Evolutionary conservation across 306 rosid species (phyloP).

Genomic region (Lagenaria siceraria): DNA sequence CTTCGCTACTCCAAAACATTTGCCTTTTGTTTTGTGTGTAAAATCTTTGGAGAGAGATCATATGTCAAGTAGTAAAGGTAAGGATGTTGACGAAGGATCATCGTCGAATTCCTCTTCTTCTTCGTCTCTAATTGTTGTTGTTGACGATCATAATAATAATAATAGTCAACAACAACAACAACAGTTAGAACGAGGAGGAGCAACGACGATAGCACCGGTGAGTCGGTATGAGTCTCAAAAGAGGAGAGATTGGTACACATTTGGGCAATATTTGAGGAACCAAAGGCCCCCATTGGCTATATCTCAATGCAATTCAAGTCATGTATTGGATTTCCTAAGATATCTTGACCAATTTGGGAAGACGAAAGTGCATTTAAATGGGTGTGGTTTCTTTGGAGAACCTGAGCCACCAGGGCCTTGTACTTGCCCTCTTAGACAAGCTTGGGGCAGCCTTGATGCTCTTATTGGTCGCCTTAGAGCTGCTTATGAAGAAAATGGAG

Average conservation of each 20-base stretch:
- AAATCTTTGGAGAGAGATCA: background rate
- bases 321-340: constrained; percentile 38
- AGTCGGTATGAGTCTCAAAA: constrained; percentile 53
- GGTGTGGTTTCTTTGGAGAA: constrained; percentile 43
- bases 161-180: background rate
- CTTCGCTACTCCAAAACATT: background rate
- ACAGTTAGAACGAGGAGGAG: background rate
- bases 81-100: constrained; percentile 38
- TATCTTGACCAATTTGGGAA: constrained; percentile 50
- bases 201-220: constrained; percentile 4
- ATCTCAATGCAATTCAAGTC: constrained; percentile 33
- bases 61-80: constrained; percentile 35
- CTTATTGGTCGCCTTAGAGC: constrained; percentile 51
- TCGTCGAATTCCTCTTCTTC: constrained; percentile 11
- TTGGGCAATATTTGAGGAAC: constrained; percentile 48
- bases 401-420: constrained; percentile 49
- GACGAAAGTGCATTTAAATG: constrained; percentile 47
- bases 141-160: background rate
- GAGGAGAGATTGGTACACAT: constrained; percentile 49
- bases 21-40: background rate
- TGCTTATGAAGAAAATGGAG: constrained; percentile 51
- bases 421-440: constrained; percentile 45
- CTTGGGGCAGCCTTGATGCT: constrained; percentile 64
- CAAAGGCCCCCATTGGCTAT: constrained; percentile 43
- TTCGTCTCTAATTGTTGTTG: background rate